These are phyloP conservation scores for Debaryomyces tyrocola DNA, from an alignment of 805 yeast species.

Conservation along the genomic window DNA sequence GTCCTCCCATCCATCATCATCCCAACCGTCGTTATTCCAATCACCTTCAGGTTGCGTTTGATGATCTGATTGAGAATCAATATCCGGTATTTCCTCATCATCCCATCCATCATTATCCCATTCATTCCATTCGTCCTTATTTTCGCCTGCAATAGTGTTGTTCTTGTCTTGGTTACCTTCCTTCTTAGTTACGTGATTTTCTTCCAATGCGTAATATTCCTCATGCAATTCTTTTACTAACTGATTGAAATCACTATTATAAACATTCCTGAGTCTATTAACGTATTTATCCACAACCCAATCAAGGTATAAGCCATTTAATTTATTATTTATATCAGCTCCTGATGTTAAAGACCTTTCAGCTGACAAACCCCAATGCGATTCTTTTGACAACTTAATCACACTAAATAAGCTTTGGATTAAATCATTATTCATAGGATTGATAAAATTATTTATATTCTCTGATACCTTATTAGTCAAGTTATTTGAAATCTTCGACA, in stretches of 20 bases:
- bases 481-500: slow-evolving; percentile 27
- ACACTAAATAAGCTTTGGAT: slow-evolving; percentile 20
- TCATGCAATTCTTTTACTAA: slow-evolving; percentile 12
- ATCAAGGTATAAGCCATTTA: slow-evolving; percentile 27
- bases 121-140: slow-evolving; percentile 17
- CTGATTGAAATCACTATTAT: slow-evolving; percentile 12
- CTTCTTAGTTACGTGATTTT: slow-evolving; percentile 2
- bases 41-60: slow-evolving; percentile 13
- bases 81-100: slow-evolving; percentile 1
- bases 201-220: slow-evolving; percentile 9
- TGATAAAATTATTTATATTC: slow-evolving; percentile 23
- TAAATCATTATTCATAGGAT: slow-evolving; percentile 12
- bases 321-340: slow-evolving; percentile 18
- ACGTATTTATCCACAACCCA: slow-evolving; percentile 36
- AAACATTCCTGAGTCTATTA: slow-evolving; percentile 23
- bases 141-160: slow-evolving; percentile 4
- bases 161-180: neutral
- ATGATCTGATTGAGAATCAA: slow-evolving; percentile 6
- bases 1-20: slow-evolving; percentile 4
- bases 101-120: slow-evolving; percentile 13
- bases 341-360: slow-evolving; percentile 4
- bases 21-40: slow-evolving; percentile 28
- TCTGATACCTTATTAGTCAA: slow-evolving; percentile 30
- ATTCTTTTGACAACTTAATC: slow-evolving; percentile 7
- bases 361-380: slow-evolving; percentile 12